Conservation (phyloP, 2,329 filamentous ascomycete species). For the Lasiodiplodia theobromae region DNA sequence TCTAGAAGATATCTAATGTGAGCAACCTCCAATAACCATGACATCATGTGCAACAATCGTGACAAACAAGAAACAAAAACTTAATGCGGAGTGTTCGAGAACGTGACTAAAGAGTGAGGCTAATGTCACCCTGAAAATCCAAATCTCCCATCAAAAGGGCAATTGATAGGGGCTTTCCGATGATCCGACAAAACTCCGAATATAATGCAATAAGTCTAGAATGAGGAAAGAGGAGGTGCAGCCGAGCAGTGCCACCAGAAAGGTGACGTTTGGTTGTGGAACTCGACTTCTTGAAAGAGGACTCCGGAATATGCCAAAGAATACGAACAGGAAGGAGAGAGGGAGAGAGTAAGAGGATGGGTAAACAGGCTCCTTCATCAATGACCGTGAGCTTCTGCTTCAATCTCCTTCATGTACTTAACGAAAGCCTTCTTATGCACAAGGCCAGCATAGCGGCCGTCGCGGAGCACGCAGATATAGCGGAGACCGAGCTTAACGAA, state of each 20-base stretch:
- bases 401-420: constrained; percentile 86
- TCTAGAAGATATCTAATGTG: not conserved
- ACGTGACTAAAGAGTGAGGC: not conserved
- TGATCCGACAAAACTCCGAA: not conserved
- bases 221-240: not conserved
- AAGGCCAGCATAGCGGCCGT: constrained; percentile 88
- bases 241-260: not conserved
- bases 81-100: not conserved
- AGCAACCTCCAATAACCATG: not conserved
- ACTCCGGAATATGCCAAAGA: not conserved
- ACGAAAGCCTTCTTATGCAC: constrained; percentile 98
- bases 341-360: not conserved
- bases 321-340: not conserved
- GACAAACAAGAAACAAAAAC: not conserved
- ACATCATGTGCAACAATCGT: not conserved
- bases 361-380: not conserved
- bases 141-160: not conserved
- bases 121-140: not conserved
- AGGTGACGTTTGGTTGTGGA: not conserved
- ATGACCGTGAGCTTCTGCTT: constrained; percentile 54
- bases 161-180: not conserved
- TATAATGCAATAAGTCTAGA: not conserved
- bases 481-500: constrained; percentile 92
- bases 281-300: not conserved
- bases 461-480: constrained; percentile 86